Evolutionary conservation across 2,329 filamentous ascomycete genomes (phyloP), one percentile per base, ranked within the genome.

Genomic region (Ophiostoma sp.): DNA sequence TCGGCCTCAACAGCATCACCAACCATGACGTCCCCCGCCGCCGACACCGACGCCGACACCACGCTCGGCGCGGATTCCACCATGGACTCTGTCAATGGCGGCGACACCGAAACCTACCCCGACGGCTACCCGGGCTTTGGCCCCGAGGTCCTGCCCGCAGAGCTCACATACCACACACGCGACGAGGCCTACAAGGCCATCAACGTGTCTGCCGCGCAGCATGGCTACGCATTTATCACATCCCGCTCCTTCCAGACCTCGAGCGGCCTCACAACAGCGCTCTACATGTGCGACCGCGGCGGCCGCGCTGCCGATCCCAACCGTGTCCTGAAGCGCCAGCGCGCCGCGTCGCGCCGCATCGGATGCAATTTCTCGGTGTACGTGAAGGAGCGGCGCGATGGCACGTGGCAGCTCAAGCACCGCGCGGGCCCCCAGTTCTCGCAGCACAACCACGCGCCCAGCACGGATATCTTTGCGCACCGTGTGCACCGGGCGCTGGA

Each of bases 171-270:
- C 66, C 44, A 27, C 33, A 62, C 66, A 13, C 71, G 71, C 60
- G 71, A 72, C 15, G 71, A 72, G 36, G 71, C 71, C 1, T 70
- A 72, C 71, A 69, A 69, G 67, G 66, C 68, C 27, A 72, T 72
- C 67, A 72, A 72, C 8, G 54, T 48, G 0, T 13, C 33, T 5
- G 71, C 71, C 1, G 71, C 71, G 6, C n/a, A 15, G 33, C 71
- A 72, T 67, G 71, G 71, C 64, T 72, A 72, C 39, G 71, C 71
- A 6, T 72, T 72, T 36, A 70, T 70, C 67, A 72, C 71, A 10
- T 67, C 71, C 44, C 71, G 71, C 7, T 70, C 68, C 15, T 72
- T 72, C 48, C 68, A 67, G 57, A 72, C 71, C 11, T 67, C 71
- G 31, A 68, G 57, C 48, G 71, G 71, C 3, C 68, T 72, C 27